phyloP scores from a whole-genome alignment of 371 early-diverging fungal species.

The Mortierella sp. region DNA sequence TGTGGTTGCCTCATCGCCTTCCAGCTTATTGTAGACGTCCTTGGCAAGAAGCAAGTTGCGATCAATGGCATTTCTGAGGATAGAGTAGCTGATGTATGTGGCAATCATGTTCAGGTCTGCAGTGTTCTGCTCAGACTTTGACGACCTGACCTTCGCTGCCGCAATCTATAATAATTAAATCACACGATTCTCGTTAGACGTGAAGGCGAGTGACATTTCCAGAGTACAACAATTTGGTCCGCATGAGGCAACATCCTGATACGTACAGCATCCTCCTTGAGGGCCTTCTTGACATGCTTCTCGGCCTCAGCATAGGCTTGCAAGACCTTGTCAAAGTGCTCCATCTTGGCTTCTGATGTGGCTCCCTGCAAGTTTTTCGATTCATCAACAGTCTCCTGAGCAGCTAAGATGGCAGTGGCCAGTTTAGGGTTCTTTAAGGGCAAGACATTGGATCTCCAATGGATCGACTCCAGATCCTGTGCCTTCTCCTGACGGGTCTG shows the following conservation, averaged over 20 bases:
- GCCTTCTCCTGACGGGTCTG: conserved; percentile 59
- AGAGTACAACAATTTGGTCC: not conserved
- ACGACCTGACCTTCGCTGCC: conserved; percentile 78
- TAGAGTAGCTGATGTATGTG: conserved; percentile 70
- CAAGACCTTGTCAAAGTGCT: conserved; percentile 65
- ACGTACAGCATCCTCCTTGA: conserved; percentile 75
- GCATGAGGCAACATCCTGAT: not conserved
- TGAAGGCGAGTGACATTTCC: not conserved
- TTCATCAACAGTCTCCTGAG: conserved; percentile 54
- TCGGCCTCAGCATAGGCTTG: conserved; percentile 73
- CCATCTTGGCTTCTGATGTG: conserved; percentile 54
- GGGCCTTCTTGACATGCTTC: conserved; percentile 68
- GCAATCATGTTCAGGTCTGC: conserved; percentile 69
- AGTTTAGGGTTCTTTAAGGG: conserved; percentile 60
- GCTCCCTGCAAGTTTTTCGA: conserved; percentile 14
- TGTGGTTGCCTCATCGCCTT: conserved; percentile 32
- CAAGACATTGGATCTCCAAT: conserved; percentile 63
- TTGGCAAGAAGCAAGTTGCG: conserved; percentile 67
- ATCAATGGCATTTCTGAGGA: conserved; percentile 66
- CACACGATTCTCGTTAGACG: not conserved
- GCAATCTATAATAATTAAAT: conserved; percentile 59
- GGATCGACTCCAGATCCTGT: conserved; percentile 58
- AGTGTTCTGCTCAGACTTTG: conserved; percentile 75
- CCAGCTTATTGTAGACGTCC: conserved; percentile 53
- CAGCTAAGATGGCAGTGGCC: conserved; percentile 60